These are phyloP conservation scores for Rhizopus stolonifer DNA, from an alignment of 371 early-diverging fungal genomes.

Conservation along the genomic window DNA sequence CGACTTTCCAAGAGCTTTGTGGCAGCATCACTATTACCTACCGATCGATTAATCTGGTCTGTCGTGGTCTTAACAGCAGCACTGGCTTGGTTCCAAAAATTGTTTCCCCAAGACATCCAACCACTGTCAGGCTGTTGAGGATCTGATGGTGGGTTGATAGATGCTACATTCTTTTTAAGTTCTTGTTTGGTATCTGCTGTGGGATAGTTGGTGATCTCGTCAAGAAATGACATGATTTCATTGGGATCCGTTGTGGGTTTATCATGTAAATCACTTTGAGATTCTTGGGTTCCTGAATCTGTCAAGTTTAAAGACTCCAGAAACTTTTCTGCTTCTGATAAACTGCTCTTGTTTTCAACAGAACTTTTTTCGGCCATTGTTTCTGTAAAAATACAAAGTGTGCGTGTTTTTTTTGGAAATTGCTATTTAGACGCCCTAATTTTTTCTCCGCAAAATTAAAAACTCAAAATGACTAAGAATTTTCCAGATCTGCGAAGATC, in stretches of 20 bases:
- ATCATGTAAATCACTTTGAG: not conserved
- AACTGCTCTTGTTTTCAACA: constrained; percentile 23
- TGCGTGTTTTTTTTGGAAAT: too few relatives aligned
- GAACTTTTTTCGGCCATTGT: not conserved
- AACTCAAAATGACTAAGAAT: too few relatives aligned
- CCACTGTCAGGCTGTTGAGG: constrained; percentile 10
- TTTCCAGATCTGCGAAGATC: too few relatives aligned
- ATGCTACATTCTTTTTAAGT: not conserved
- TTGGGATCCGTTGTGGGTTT: constrained; percentile 33
- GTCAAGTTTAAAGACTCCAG: constrained; percentile 46
- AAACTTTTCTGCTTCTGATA: constrained; percentile 54
- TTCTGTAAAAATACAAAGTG: not conserved
- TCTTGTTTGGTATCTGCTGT: constrained; percentile 3
- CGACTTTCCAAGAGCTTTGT: constrained; percentile 59
- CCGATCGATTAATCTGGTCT: constrained; percentile 45
- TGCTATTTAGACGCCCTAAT: too few relatives aligned
- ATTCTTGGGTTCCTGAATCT: constrained; percentile 18
- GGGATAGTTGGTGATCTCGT: constrained; percentile 50
- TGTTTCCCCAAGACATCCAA: constrained; percentile 54
- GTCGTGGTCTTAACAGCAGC: constrained; percentile 53
- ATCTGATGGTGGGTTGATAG: too few relatives aligned
- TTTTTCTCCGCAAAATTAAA: too few relatives aligned
- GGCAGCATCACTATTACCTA: constrained; percentile 25
- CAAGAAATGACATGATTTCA: constrained; percentile 55
- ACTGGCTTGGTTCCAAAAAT: constrained; percentile 50